phyloP scores from a whole-genome alignment of 768 basidiomycete genomes.

The Russula sp. region DNA sequence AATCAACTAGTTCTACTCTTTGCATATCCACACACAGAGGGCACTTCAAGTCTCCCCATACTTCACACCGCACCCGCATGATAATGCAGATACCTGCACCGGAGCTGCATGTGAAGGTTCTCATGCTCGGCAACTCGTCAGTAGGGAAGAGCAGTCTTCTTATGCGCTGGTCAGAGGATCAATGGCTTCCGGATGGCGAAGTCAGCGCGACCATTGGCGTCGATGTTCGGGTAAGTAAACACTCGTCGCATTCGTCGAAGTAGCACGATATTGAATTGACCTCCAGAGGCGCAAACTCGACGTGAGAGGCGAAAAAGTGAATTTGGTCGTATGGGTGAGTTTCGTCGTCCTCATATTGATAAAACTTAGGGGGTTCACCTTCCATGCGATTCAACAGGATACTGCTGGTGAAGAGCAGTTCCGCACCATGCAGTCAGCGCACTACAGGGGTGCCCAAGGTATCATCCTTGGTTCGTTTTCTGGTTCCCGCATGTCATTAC shows the following conservation, averaged over 20 bases:
- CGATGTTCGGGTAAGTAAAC: conserved; percentile 63
- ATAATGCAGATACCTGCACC: too few species aligned
- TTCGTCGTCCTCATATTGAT: neutral
- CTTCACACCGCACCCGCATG: too few species aligned
- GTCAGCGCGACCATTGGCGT: conserved; percentile 81
- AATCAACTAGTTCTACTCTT: too few species aligned
- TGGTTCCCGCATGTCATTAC: neutral
- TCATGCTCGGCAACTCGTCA: conserved; percentile 73
- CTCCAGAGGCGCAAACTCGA: conserved; percentile 81
- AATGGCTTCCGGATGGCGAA: conserved; percentile 89
- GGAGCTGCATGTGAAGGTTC: too few species aligned
- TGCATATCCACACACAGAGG: too few species aligned
- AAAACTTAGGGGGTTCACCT: too few species aligned
- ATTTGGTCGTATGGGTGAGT: conserved; percentile 93
- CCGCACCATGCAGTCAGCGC: conserved; percentile 87
- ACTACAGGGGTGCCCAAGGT: conserved; percentile 86
- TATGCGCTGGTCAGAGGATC: conserved; percentile 69
- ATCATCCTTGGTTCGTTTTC: conserved; percentile 56
- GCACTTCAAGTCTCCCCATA: too few species aligned
- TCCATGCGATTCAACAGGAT: conserved; percentile 45
- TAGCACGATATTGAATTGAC: neutral
- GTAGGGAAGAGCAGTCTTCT: conserved; percentile 91
- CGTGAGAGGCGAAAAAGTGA: conserved; percentile 74
- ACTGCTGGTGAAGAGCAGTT: conserved; percentile 97
- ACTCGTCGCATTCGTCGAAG: neutral